phyloP scores from a whole-genome alignment of 176 grass and related monocot species.

The Avena eriantha region DNA sequence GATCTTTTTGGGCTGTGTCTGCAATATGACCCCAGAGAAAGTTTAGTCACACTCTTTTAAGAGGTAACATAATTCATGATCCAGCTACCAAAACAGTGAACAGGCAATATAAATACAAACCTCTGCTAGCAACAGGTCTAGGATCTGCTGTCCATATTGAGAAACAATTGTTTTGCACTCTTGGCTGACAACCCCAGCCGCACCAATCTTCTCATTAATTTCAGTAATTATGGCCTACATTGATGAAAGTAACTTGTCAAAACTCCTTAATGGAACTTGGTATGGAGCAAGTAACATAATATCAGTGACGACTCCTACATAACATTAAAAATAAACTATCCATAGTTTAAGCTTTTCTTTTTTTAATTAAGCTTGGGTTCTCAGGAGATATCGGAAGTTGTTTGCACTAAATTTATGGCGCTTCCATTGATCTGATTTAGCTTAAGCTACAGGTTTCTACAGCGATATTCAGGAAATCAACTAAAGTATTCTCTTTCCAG shows the following conservation, averaged over 20 bases:
- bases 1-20: slow-evolving; percentile 67
- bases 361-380: background rate
- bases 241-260: slow-evolving; percentile 21
- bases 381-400: background rate
- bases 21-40: slow-evolving; percentile 42
- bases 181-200: slow-evolving; percentile 84
- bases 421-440: background rate
- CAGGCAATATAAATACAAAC: slow-evolving; percentile 39
- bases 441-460: background rate
- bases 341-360: background rate
- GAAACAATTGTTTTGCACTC: slow-evolving; percentile 95
- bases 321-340: background rate
- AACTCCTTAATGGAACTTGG: background rate
- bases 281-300: slow-evolving; percentile 11
- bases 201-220: slow-evolving; percentile 96
- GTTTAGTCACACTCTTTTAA: background rate
- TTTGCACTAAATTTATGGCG: background rate
- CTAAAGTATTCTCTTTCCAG: background rate
- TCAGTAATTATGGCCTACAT: slow-evolving; percentile 81
- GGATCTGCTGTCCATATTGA: slow-evolving; percentile 90
- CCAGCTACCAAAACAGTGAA: slow-evolving; percentile 6
- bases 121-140: slow-evolving; percentile 76
- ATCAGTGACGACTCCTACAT: background rate
- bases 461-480: background rate
- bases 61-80: background rate